Evolutionary conservation across 1,284 basidiomycete species (phyloP).

Genomic region (Takashimella koratensis): DNA sequence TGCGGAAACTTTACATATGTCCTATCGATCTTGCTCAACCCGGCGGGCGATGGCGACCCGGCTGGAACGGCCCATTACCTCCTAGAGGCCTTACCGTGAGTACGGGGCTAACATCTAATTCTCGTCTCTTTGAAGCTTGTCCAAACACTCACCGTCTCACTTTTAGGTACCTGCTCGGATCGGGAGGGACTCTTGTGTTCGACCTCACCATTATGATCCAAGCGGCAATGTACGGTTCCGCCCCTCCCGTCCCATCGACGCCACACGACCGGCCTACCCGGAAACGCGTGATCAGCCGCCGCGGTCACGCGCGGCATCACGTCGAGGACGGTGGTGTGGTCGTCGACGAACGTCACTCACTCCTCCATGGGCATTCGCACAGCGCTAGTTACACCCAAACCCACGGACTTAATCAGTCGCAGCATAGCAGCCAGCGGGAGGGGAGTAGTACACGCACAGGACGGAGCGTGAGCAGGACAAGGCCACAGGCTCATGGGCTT

Average conservation of each 20-base stretch:
- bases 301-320: slow-evolving; percentile 1
- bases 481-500: background rate
- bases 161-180: slow-evolving; percentile 73
- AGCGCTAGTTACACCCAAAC: background rate
- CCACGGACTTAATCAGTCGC: too few relatives aligned
- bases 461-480: background rate
- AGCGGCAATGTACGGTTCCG: slow-evolving; percentile 55
- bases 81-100: slow-evolving; percentile 45
- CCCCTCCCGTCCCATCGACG: slow-evolving; percentile 30
- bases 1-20: slow-evolving; percentile 88
- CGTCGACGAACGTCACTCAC: background rate
- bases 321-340: slow-evolving; percentile 7
- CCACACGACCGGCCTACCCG: slow-evolving; percentile 1
- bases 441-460: background rate
- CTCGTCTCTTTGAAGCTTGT: too few relatives aligned
- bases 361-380: background rate
- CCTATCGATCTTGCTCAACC: slow-evolving; percentile 63
- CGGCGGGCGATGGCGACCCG: slow-evolving; percentile 28
- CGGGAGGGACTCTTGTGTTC: slow-evolving; percentile 82
- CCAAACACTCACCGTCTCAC: background rate
- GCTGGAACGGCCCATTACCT: slow-evolving; percentile 38
- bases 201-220: slow-evolving; percentile 78
- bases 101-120: too few relatives aligned
- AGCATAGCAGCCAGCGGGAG: background rate
- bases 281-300: background rate